These are phyloP conservation scores for Bipolaris bicolor DNA, from an alignment of 2,329 filamentous ascomycete genomes.

Conservation along the genomic window DNA sequence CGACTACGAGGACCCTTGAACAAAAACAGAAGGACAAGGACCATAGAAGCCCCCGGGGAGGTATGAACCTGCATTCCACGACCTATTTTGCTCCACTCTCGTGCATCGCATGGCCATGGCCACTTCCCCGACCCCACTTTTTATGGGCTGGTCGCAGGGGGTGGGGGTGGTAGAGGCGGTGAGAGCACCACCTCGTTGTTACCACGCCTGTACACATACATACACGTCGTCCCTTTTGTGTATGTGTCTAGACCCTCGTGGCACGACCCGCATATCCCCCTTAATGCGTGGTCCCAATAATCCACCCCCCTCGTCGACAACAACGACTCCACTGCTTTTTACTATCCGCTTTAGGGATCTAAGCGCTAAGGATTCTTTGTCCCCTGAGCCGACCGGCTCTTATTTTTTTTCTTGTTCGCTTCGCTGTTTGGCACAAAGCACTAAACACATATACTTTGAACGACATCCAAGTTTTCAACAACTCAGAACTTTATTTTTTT, in stretches of 20 bases:
- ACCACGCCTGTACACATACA: no score
- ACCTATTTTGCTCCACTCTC: conserved; percentile 11
- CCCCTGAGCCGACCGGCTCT: not conserved
- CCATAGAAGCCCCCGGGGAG: no score
- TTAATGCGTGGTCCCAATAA: no score
- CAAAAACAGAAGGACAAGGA: not conserved
- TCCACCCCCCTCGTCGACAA: no score
- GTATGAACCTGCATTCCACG: no score
- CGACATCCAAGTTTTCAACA: no score
- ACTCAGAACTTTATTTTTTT: conserved; percentile 2
- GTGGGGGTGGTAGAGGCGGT: not conserved
- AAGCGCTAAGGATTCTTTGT: no score
- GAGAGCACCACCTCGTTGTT: conserved; percentile 1
- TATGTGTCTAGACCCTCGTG: conserved; percentile 15
- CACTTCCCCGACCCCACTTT: conserved; percentile 6
- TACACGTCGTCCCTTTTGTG: not conserved
- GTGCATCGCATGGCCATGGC: not conserved
- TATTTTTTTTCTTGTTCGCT: not conserved
- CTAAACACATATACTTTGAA: no score
- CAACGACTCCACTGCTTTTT: no score
- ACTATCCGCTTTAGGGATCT: no score
- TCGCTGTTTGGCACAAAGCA: no score
- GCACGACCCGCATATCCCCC: no score
- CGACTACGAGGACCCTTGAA: conserved; percentile 54
- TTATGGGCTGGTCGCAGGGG: conserved; percentile 8